A percentile compares a stretch with the other conserved stretches of the same genome.
Evolutionary conservation across 768 basidiomycete species (phyloP).

Genomic region (Leccinum disarticulatum): DNA sequence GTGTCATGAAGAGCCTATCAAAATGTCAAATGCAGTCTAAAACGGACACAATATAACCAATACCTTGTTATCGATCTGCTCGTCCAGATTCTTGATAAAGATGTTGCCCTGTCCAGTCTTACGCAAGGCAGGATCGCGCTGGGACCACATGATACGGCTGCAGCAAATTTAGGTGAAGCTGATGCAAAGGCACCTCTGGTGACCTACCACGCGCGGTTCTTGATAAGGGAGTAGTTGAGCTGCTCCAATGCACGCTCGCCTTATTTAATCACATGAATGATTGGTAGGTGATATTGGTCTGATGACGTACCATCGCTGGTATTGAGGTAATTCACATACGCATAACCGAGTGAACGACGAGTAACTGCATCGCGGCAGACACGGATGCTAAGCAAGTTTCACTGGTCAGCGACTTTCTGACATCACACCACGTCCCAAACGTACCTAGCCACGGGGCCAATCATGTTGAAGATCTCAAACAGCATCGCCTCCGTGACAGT

Average conservation of each 20-base stretch:
- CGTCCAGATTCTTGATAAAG: slow-evolving; percentile 99
- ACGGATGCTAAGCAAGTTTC: slow-evolving; percentile 67
- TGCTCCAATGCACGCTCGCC: slow-evolving; percentile 98
- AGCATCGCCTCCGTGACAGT: slow-evolving; percentile 99
- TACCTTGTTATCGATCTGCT: slow-evolving; percentile 96
- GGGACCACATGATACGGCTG: slow-evolving; percentile 99
- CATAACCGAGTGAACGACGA: slow-evolving; percentile 98
- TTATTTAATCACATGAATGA: slow-evolving; percentile 30
- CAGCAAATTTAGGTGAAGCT: slow-evolving; percentile 1
- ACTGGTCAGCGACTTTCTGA: background rate
- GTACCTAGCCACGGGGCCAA: slow-evolving; percentile 96
- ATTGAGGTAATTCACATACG: slow-evolving; percentile 99
- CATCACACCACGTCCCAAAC: slow-evolving; percentile 24
- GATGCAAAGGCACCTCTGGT: background rate
- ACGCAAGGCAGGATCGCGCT: slow-evolving; percentile 98
- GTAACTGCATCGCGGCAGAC: slow-evolving; percentile 99
- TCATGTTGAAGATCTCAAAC: slow-evolving; percentile 99
- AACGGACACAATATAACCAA: background rate
- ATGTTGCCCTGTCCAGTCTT: slow-evolving; percentile 99
- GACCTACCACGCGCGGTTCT: slow-evolving; percentile 89
- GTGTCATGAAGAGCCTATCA: slow-evolving; percentile 95
- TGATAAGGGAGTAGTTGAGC: slow-evolving; percentile 99
- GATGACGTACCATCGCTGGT: slow-evolving; percentile 75
- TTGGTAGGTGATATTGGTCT: background rate
- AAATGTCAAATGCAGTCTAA: slow-evolving; percentile 1